Conservation (phyloP, 306 rosid species). For the Rubus parviflorus region DNA sequence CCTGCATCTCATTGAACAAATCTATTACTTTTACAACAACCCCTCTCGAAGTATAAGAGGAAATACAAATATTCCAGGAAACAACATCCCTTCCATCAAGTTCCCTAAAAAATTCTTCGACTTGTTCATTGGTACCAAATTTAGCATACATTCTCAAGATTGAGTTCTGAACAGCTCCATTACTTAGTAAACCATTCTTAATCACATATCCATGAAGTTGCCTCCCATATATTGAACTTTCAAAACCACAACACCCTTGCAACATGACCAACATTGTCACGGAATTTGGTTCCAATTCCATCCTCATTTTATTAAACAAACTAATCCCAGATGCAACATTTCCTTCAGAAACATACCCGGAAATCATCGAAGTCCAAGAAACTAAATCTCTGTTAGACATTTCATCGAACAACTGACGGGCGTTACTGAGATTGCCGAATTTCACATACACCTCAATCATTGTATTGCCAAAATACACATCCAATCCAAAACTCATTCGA, state of each 20-base stretch:
- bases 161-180: slow-evolving; percentile 43
- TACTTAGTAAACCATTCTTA: slow-evolving; percentile 42
- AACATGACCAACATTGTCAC: slow-evolving; percentile 49
- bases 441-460: slow-evolving; percentile 49
- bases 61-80: slow-evolving; percentile 49
- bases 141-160: slow-evolving; percentile 50
- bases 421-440: slow-evolving; percentile 26
- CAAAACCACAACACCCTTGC: slow-evolving; percentile 41
- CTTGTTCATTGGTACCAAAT: slow-evolving; percentile 28
- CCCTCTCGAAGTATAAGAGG: slow-evolving; percentile 35
- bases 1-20: slow-evolving; percentile 36
- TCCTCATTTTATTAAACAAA: slow-evolving; percentile 44
- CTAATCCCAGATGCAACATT: slow-evolving; percentile 19
- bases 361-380: slow-evolving; percentile 54
- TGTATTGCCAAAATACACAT: slow-evolving; percentile 52
- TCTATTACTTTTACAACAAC: slow-evolving; percentile 31
- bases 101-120: slow-evolving; percentile 42
- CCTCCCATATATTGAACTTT: slow-evolving; percentile 26
- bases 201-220: slow-evolving; percentile 47
- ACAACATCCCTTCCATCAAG: slow-evolving; percentile 36
- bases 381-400: slow-evolving; percentile 47
- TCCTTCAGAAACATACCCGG: slow-evolving; percentile 37
- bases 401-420: slow-evolving; percentile 42
- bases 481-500: slow-evolving; percentile 44
- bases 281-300: slow-evolving; percentile 41